Conservation (phyloP, 2,329 filamentous ascomycete genomes). For the Fusarium ramigenum region DNA sequence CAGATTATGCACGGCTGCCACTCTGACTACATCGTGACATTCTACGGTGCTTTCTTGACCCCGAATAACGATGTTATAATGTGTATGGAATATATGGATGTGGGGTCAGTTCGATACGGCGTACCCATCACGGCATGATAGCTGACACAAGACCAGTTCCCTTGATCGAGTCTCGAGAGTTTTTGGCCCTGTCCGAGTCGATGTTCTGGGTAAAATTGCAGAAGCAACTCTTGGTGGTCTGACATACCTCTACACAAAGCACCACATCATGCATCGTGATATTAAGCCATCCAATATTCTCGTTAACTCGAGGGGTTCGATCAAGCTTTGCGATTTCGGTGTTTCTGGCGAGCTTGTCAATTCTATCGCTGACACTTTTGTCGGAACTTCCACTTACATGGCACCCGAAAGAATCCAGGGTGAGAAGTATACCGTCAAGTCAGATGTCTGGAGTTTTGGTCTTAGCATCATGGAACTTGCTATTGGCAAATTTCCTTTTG, state of each 20-base stretch:
- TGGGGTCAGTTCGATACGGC: slow-evolving; percentile 73
- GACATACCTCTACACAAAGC: slow-evolving; percentile 92
- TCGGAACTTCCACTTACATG: slow-evolving; percentile 99
- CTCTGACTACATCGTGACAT: slow-evolving; percentile 95
- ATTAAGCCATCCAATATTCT: slow-evolving; percentile 99
- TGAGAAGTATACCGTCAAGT: slow-evolving; percentile 96
- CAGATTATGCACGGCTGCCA: slow-evolving; percentile 99
- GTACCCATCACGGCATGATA: too few species aligned
- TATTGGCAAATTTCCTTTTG: slow-evolving; percentile 96
- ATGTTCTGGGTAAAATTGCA: slow-evolving; percentile 96
- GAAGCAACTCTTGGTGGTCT: slow-evolving; percentile 93
- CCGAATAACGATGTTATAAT: slow-evolving; percentile 98
- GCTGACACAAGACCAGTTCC: slow-evolving; percentile 65
- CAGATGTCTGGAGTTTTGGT: slow-evolving; percentile 98
- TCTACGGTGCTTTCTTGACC: slow-evolving; percentile 97
- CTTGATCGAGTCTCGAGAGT: slow-evolving; percentile 93
- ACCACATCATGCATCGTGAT: slow-evolving; percentile 98
- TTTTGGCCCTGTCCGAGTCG: slow-evolving; percentile 93
- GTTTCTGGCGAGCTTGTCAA: slow-evolving; percentile 99
- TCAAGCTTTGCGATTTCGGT: slow-evolving; percentile 98
- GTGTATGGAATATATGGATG: slow-evolving; percentile 99
- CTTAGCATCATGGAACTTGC: slow-evolving; percentile 96
- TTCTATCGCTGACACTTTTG: slow-evolving; percentile 97
- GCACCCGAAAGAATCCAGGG: slow-evolving; percentile 97
- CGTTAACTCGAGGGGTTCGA: slow-evolving; percentile 91